A percentile compares a stretch with the other conserved stretches of the same genome.
Evolutionary conservation across 2,329 filamentous ascomycete genomes (phyloP).

Genomic region (Fonsecaea monophora): DNA sequence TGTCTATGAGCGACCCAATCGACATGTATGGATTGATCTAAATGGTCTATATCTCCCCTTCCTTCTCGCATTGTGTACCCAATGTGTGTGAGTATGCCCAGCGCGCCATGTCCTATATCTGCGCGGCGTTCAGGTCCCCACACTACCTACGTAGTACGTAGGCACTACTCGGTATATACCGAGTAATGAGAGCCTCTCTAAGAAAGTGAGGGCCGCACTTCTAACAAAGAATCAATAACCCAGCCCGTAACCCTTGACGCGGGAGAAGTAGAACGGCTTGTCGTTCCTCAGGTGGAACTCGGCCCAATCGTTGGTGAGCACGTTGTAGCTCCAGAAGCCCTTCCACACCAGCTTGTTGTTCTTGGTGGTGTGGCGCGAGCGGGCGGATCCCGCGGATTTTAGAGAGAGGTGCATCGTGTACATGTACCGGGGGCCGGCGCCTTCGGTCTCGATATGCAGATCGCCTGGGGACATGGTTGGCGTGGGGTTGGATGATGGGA

Average conservation of each 20-base stretch:
- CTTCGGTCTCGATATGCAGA: slow-evolving; percentile 84
- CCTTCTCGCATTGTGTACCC: no score
- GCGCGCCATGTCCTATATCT: no score
- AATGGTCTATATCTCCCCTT: no score
- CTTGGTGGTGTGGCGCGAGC: slow-evolving; percentile 61
- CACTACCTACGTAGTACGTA: no score
- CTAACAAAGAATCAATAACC: slow-evolving; percentile 34
- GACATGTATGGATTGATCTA: no score
- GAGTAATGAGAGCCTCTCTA: no score
- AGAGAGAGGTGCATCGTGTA: slow-evolving; percentile 82
- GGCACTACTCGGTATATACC: no score
- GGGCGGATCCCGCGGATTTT: slow-evolving; percentile 62
- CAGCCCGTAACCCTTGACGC: slow-evolving; percentile 66
- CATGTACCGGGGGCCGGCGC: slow-evolving; percentile 76
- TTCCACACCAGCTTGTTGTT: slow-evolving; percentile 92
- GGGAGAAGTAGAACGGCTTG: slow-evolving; percentile 65
- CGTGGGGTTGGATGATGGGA: slow-evolving; percentile 39
- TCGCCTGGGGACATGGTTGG: slow-evolving; percentile 56
- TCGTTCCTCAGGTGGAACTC: slow-evolving; percentile 75
- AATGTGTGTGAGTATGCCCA: no score
- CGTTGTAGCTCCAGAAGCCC: slow-evolving; percentile 89
- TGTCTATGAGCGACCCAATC: no score
- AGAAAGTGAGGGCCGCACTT: no score
- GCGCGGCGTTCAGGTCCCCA: no score
- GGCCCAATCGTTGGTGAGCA: slow-evolving; percentile 86